phyloP scores from a whole-genome alignment of 495 filamentous ascomycete species.

The Neurospora sp. region DNA sequence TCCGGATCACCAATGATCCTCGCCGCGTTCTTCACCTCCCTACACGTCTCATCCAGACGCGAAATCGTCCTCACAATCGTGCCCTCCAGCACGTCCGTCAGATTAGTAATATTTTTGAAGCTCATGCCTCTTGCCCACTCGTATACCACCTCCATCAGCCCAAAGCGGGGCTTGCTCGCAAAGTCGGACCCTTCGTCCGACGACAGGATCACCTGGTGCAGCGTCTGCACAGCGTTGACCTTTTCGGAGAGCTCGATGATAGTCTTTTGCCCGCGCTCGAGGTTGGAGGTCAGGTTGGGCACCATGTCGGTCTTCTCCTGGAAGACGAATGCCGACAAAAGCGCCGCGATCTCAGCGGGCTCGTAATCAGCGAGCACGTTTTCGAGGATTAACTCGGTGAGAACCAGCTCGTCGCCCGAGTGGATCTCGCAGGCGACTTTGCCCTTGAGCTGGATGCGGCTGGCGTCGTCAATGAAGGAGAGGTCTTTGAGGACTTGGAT shows the following conservation, averaged over 20 bases:
- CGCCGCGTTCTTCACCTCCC: slow-evolving; percentile 95
- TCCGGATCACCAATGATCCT: slow-evolving; percentile 92
- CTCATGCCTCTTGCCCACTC: slow-evolving; percentile 97
- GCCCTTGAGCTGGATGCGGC: slow-evolving; percentile 85
- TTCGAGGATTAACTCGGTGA: slow-evolving; percentile 91
- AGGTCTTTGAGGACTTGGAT: slow-evolving; percentile 85
- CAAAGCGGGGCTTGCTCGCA: slow-evolving; percentile 74
- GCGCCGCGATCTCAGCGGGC: slow-evolving; percentile 90
- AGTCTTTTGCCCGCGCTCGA: slow-evolving; percentile 74
- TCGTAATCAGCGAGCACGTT: slow-evolving; percentile 94
- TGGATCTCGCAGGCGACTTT: slow-evolving; percentile 98
- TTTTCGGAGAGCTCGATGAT: slow-evolving; percentile 85
- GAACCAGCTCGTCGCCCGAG: slow-evolving; percentile 92
- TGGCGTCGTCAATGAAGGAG: slow-evolving; percentile 74
- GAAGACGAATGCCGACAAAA: slow-evolving; percentile 88
- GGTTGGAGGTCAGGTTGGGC: slow-evolving; percentile 71
- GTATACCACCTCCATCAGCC: slow-evolving; percentile 93
- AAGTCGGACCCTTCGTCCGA: slow-evolving; percentile 89
- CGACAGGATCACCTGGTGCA: slow-evolving; percentile 83
- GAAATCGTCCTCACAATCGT: slow-evolving; percentile 93
- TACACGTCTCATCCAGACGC: slow-evolving; percentile 86
- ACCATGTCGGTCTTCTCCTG: slow-evolving; percentile 86
- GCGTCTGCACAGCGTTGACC: slow-evolving; percentile 76
- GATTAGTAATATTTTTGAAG: slow-evolving; percentile 93
- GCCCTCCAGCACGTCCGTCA: slow-evolving; percentile 94